These are phyloP conservation scores for Neospermospora avenae DNA, from an alignment of 2,329 filamentous ascomycete genomes.

Conservation along the genomic window DNA sequence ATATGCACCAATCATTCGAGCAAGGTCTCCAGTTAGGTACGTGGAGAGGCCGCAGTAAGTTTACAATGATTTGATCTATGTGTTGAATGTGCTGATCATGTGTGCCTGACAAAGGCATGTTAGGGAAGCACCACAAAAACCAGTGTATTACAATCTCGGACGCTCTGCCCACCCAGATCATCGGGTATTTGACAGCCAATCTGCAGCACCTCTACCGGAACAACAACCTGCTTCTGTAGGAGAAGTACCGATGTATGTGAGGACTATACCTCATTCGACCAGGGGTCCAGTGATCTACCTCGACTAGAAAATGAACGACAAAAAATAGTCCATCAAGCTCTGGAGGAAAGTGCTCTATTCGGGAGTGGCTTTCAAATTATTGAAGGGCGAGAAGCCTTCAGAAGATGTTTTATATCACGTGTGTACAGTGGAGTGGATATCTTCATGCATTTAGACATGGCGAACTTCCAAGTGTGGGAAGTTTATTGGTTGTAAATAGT, in stretches of 20 bases:
- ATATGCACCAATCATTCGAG: conserved; percentile 19
- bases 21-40: conserved; percentile 29
- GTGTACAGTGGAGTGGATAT: too few relatives aligned
- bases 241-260: conserved; percentile 5
- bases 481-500: neutral
- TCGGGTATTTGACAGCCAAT: neutral
- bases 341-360: neutral
- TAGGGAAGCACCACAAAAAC: conserved; percentile 12
- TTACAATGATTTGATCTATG: neutral
- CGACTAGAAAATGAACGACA: neutral
- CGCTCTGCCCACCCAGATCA: neutral
- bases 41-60: conserved; percentile 31
- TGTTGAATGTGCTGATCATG: conserved; percentile 20
- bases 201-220: neutral
- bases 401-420: neutral
- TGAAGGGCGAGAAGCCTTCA: too few relatives aligned
- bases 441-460: neutral
- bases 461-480: neutral
- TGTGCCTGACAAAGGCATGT: conserved; percentile 12
- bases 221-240: neutral
- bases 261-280: neutral
- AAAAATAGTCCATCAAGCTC: neutral
- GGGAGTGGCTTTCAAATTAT: neutral
- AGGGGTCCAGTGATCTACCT: conserved; percentile 1
- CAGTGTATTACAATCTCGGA: conserved; percentile 4